These are phyloP conservation scores for Xylaria curta DNA, from an alignment of 495 filamentous ascomycete genomes.

Conservation along the genomic window DNA sequence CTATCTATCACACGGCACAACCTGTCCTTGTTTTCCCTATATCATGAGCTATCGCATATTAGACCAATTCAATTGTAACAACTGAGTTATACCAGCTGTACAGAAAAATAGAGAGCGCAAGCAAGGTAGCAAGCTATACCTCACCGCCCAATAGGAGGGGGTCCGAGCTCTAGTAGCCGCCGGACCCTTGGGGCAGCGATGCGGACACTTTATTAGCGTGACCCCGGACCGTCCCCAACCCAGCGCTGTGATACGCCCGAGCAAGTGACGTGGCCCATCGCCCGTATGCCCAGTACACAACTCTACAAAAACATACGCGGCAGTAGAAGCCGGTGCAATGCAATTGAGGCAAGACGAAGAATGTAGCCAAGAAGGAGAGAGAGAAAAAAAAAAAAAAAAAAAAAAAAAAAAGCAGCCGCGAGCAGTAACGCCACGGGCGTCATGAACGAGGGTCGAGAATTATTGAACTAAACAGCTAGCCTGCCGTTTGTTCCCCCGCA, in stretches of 20 bases:
- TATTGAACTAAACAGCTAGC: not conserved
- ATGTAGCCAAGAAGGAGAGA: not conserved
- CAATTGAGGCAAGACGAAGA: not conserved
- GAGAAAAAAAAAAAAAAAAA: not conserved
- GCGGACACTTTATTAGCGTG: not conserved
- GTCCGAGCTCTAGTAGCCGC: conserved; percentile 17
- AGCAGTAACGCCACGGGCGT: not conserved
- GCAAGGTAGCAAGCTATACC: not conserved
- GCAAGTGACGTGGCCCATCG: not conserved
- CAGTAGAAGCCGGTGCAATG: not conserved
- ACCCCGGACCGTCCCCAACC: not conserved
- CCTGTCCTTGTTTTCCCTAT: not conserved
- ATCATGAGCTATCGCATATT: not conserved
- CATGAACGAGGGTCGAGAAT: not conserved
- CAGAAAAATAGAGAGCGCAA: no score
- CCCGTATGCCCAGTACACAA: not conserved
- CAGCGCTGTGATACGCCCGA: not conserved
- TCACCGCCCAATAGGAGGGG: conserved; percentile 12
- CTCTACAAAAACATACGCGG: not conserved
- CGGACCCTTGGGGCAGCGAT: conserved; percentile 7
- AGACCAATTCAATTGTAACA: not conserved
- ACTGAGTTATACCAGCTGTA: not conserved
- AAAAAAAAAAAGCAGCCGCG: no score
- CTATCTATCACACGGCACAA: not conserved
- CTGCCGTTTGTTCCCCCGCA: conserved; percentile 1